Percentiles rank a stretch among this genome's conserved stretches.
These are phyloP conservation scores for Isoetes engelmannii DNA, from an alignment of 83 land plant species.

Conservation along the genomic window DNA sequence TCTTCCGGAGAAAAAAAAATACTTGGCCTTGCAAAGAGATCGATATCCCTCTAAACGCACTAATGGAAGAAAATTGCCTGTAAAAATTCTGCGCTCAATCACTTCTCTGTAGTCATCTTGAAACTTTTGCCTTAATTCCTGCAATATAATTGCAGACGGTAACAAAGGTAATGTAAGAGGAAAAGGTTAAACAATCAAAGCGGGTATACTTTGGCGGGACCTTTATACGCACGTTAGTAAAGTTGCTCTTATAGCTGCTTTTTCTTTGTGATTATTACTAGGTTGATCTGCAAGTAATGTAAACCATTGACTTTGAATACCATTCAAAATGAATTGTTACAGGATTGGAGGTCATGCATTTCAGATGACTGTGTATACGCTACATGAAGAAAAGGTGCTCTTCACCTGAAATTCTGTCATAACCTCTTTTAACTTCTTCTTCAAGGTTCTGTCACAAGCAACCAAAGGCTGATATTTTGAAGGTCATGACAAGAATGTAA, in stretches of 20 bases:
- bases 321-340: not conserved
- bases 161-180: not conserved
- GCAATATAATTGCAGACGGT: not conserved
- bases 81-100: slow-evolving; percentile 20
- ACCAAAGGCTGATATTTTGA: not conserved
- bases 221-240: too few relatives aligned
- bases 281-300: not conserved
- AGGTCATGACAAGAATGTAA: not conserved
- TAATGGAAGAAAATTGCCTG: slow-evolving; percentile 10
- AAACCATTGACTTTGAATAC: not conserved
- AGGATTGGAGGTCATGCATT: not conserved
- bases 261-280: not conserved
- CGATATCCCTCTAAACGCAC: too few relatives aligned
- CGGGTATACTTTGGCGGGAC: too few relatives aligned
- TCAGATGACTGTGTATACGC: not conserved
- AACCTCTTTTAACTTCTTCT: slow-evolving; percentile 9
- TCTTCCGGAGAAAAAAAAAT: too few relatives aligned
- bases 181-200: too few relatives aligned
- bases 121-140: slow-evolving; percentile 16
- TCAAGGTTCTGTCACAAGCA: slow-evolving; percentile 2
- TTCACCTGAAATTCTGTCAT: slow-evolving; percentile 9
- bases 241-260: too few relatives aligned
- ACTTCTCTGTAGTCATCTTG: slow-evolving; percentile 21
- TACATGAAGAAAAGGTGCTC: not conserved
- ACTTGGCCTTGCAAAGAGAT: too few relatives aligned